A percentile compares a stretch with the other conserved stretches of the same genome.
Evolutionary conservation across 768 basidiomycete species (phyloP).

Genomic region (Xerocomellus intermedius): DNA sequence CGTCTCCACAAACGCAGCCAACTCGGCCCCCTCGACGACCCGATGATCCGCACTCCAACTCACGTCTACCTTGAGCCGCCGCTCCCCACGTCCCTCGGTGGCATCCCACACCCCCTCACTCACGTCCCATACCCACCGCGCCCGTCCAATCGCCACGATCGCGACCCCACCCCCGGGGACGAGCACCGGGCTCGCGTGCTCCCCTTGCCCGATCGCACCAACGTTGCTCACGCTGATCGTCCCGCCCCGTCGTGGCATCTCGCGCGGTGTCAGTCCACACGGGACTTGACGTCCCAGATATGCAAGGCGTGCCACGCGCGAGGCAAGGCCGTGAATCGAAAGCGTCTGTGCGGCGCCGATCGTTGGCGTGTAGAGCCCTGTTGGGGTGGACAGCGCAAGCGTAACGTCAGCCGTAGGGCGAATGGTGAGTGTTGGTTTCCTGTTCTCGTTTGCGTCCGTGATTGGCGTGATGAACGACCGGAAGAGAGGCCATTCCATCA

Average conservation of each 20-base stretch:
- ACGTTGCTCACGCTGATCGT: slow-evolving; percentile 83
- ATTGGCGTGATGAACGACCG: slow-evolving; percentile 65
- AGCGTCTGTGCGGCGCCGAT: slow-evolving; percentile 51
- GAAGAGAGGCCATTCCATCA: slow-evolving; percentile 85
- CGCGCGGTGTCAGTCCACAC: slow-evolving; percentile 56
- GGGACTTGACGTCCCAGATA: slow-evolving; percentile 68
- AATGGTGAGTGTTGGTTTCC: slow-evolving; percentile 67
- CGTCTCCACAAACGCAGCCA: slow-evolving; percentile 83
- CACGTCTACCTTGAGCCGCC: slow-evolving; percentile 58
- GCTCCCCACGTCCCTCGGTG: slow-evolving; percentile 36
- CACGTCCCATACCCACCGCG: slow-evolving; percentile 77
- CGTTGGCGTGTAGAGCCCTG: slow-evolving; percentile 82
- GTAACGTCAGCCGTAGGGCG: slow-evolving; percentile 74
- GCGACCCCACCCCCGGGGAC: slow-evolving; percentile 83
- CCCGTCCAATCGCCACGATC: slow-evolving; percentile 78
- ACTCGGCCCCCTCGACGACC: slow-evolving; percentile 84
- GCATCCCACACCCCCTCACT: slow-evolving; percentile 37
- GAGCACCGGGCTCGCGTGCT: slow-evolving; percentile 69
- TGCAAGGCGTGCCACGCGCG: slow-evolving; percentile 57
- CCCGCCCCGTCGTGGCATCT: slow-evolving; percentile 75
- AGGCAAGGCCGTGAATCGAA: slow-evolving; percentile 61
- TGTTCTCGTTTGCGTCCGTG: slow-evolving; percentile 7
- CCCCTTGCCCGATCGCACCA: slow-evolving; percentile 74
- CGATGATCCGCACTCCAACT: slow-evolving; percentile 89
- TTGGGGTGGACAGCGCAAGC: slow-evolving; percentile 76